Percentiles rank a stretch among this genome's conserved stretches.
Evolutionary conservation across 1,284 basidiomycete genomes (phyloP).

Genomic region (Peniophora sp.): DNA sequence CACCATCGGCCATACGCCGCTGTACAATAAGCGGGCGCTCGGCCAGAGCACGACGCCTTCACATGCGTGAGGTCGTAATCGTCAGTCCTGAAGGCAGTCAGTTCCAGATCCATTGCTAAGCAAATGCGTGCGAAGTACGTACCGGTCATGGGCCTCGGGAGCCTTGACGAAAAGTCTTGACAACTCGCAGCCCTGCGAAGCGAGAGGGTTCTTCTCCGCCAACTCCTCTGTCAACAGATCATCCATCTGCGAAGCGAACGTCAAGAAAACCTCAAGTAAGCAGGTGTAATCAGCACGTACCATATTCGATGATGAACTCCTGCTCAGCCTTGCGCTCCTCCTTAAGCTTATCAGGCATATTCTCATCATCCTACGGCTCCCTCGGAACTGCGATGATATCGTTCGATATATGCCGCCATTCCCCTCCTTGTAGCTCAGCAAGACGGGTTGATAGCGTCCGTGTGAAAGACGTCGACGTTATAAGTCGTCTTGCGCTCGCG

Average conservation of each 20-base stretch:
- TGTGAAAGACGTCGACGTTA: constrained; percentile 91
- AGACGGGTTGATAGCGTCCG: constrained; percentile 84
- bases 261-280: constrained; percentile 2
- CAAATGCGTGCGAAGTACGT: constrained; percentile 19
- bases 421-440: constrained; percentile 82
- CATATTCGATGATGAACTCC: constrained; percentile 80
- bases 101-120: not conserved
- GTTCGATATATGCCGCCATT: constrained; percentile 71
- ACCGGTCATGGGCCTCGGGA: constrained; percentile 86
- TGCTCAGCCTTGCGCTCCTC: constrained; percentile 78
- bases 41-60: constrained; percentile 69
- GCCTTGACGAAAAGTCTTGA: constrained; percentile 89
- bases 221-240: constrained; percentile 84
- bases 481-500: constrained; percentile 96
- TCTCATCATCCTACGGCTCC: constrained; percentile 64
- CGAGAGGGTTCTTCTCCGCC: constrained; percentile 71
- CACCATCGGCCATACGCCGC: constrained; percentile 77
- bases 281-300: constrained; percentile 27
- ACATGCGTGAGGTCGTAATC: constrained; percentile 64
- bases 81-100: constrained; percentile 50
- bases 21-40: constrained; percentile 79
- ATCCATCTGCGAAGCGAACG: constrained; percentile 41
- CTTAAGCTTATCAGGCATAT: constrained; percentile 82
- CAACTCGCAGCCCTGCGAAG: constrained; percentile 77
- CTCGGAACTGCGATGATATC: constrained; percentile 69